These are phyloP conservation scores for Aspergillus pseudoterreus DNA, from an alignment of 2,329 filamentous ascomycete genomes.

Conservation along the genomic window DNA sequence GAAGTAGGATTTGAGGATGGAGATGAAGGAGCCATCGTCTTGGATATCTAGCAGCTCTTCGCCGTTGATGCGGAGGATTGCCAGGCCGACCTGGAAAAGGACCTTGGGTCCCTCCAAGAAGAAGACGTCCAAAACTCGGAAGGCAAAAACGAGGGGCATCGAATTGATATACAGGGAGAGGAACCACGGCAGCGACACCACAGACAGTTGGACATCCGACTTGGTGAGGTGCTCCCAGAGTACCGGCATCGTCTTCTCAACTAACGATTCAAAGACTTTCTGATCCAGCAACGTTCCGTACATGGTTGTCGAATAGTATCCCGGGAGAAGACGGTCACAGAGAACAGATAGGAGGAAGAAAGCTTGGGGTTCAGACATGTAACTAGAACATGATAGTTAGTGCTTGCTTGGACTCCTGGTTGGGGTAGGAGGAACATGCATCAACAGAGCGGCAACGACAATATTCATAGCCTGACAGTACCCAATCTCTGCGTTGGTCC, in stretches of 20 bases:
- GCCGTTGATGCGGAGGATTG: constrained; percentile 95
- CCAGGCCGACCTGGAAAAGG: constrained; percentile 90
- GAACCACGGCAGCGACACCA: constrained; percentile 97
- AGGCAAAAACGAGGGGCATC: constrained; percentile 97
- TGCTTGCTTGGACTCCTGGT: neutral
- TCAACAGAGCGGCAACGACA: constrained; percentile 92
- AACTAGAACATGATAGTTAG: constrained; percentile 49
- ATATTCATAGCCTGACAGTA: constrained; percentile 99
- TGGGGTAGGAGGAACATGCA: constrained; percentile 48
- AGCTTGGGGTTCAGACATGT: constrained; percentile 93
- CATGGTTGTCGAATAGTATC: constrained; percentile 99
- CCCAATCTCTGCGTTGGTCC: constrained; percentile 91
- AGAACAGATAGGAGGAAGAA: constrained; percentile 90
- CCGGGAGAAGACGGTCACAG: constrained; percentile 87
- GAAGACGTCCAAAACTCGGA: constrained; percentile 94
- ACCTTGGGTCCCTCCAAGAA: constrained; percentile 98
- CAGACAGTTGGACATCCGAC: constrained; percentile 93
- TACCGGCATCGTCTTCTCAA: constrained; percentile 98
- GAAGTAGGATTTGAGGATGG: constrained; percentile 92
- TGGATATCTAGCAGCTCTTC: constrained; percentile 90
- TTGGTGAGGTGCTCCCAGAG: constrained; percentile 98
- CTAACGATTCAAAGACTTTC: constrained; percentile 92
- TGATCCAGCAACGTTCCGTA: constrained; percentile 96
- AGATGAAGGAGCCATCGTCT: constrained; percentile 96
- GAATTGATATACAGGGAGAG: constrained; percentile 98